Base-by-base conservation (phyloP, 2,329 filamentous ascomycete genomes). In the Neofusicoccum sp. region DNA sequence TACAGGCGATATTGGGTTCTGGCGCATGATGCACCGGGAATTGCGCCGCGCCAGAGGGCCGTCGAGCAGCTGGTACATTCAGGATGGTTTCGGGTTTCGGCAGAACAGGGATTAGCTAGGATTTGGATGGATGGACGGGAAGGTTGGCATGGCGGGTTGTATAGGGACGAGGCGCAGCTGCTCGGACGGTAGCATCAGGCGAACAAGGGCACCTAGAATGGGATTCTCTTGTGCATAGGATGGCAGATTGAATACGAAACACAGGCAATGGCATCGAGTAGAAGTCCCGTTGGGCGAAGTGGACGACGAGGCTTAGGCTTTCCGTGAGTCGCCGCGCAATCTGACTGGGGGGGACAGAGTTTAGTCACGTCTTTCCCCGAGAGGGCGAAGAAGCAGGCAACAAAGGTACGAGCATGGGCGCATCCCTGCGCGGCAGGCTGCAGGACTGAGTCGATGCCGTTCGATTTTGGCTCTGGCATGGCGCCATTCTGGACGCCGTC, bases 191-290 rank as follows among this genome's bases (percentile, higher is more conserved):
- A 22, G 22, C 22, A 2, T 22, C 22, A 22, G 22, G 54, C 54
- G 31, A 58, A 45, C 31, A 36, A 34, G 54, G 54, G 41, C 22
- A 22, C 22, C 22, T 45, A 37, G 54, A 34, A 16, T 22, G 29
- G 54, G 22, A 34, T 12, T 36, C 54, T 45, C 39, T 45, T 36
- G 37, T 56, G 54, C 29, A 58, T 58, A 58, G 54, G 54, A 28
- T 33, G 54, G 39, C 54, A 58, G 54, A 58, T 58, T 58, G 54
- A 58, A 58, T 58, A 58, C 39, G 54, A 58, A 44, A 58, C 29
- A 33, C 11, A n/a, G 45, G 54, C 43, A 58, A 45, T 36, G 28
- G 31, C 54, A 44, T 37, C 4, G 28, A 22, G 9, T 8, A n/a
- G 28, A 45, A 31, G 12, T 11, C 6, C 12, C n/a, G n/a, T 28